Base-by-base conservation (phyloP, 1,284 basidiomycete genomes). In the Sporisorium exsertum region DNA sequence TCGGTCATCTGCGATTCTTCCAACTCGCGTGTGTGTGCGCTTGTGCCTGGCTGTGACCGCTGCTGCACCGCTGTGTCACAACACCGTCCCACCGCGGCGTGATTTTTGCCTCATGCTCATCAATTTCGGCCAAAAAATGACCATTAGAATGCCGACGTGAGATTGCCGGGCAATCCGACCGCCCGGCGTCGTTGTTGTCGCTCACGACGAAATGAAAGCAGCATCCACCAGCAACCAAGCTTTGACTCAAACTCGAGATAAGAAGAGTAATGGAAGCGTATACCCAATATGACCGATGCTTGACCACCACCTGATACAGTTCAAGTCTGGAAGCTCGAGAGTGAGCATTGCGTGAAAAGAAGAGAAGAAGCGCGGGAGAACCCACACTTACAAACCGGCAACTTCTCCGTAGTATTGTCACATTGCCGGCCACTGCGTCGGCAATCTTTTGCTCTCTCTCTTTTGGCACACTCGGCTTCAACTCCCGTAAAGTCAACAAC, bases 351-450 rank as follows among this genome's bases (percentile, higher is more conserved):
- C 13, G 35, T 37, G 8, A 37, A 53, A 43, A 26, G 22, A 37
- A 40, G 26, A n/a, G 47, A 18, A 20, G 46, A 13, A 24, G 46
- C 26, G 46, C 27, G 47, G 33, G 29, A 52, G n/a, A 53, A n/a
- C 22, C 18, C 12, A 13, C 27, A 37, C 20, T 27, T 15, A 20
- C 18, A 29, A 59, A 72, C 71, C 71, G 71, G 71, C 33, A 65
- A 73, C 71, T 68, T 73, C 65, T 73, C 71, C 71, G 58, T 64
- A 72, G 15, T 5, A 12, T 7, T 35, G 49, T 20, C 29, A 67
- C 58, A 62, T 66, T 61, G 52, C 59, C 63, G 62, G 63, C 58
- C 55, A 53, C 51, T 8, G 16, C n/a, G n/a, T n/a, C n/a, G n/a
- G n/a, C n/a, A n/a, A n/a, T n/a, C n/a, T n/a, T n/a, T 12, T 5